Conservation (phyloP, 768 basidiomycete genomes). For the Holtermannia corniformis region DNA sequence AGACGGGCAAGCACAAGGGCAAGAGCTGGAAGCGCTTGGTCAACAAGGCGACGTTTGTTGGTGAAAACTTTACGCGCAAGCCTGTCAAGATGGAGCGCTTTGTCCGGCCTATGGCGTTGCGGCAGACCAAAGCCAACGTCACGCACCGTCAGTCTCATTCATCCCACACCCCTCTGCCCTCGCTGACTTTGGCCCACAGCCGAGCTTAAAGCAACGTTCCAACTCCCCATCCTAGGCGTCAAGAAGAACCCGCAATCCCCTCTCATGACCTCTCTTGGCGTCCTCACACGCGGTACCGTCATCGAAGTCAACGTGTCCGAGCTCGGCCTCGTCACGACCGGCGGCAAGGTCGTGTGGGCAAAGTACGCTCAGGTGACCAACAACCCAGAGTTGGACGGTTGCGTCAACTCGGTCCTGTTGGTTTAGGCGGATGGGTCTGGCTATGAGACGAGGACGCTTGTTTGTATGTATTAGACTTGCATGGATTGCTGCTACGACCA, state of each 20-base stretch:
- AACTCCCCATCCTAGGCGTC: conserved; percentile 90
- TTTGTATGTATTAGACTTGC: neutral
- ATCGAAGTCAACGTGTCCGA: conserved; percentile 99
- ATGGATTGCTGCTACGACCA: too few species aligned
- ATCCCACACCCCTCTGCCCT: neutral
- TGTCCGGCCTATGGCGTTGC: conserved; percentile 90
- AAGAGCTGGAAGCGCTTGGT: conserved; percentile 99
- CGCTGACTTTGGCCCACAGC: conserved; percentile 47
- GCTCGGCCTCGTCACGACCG: conserved; percentile 91
- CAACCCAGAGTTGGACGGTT: conserved; percentile 93
- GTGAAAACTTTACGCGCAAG: conserved; percentile 94
- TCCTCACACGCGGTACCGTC: conserved; percentile 95
- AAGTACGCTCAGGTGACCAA: conserved; percentile 83
- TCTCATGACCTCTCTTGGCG: conserved; percentile 43
- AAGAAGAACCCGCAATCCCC: conserved; percentile 99
- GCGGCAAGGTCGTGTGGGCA: conserved; percentile 61
- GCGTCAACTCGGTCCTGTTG: conserved; percentile 81
- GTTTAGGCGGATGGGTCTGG: conserved; percentile 12
- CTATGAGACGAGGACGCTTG: neutral
- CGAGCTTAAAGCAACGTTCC: conserved; percentile 96
- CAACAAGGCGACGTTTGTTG: conserved; percentile 97
- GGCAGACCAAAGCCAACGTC: conserved; percentile 97
- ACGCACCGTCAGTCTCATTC: conserved; percentile 74
- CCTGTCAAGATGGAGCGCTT: conserved; percentile 99
- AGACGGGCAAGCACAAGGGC: conserved; percentile 89